phyloP scores from a whole-genome alignment of 805 yeast genomes.

The Starmerella etchellsii region DNA sequence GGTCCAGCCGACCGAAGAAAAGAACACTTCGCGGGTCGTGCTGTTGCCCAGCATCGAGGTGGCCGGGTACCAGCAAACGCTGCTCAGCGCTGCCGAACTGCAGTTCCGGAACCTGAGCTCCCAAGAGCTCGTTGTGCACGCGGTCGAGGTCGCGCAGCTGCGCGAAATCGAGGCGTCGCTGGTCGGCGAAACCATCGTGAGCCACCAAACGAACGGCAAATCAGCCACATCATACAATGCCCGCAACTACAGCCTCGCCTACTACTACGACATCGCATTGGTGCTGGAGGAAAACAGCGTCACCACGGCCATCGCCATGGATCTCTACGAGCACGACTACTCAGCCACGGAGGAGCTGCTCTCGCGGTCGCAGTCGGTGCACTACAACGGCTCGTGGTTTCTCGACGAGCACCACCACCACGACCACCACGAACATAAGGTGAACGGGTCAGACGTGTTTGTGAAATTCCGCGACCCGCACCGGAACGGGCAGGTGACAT shows the following conservation, averaged over 20 bases:
- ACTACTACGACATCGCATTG: constrained; percentile 2
- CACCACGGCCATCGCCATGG: constrained; percentile 1
- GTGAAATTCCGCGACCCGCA: constrained; percentile 7
- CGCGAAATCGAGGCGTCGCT: not conserved
- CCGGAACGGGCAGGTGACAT: not conserved
- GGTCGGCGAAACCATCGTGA: constrained; percentile 3
- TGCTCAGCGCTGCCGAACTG: constrained; percentile 6
- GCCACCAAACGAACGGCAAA: constrained; percentile 1
- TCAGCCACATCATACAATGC: not conserved
- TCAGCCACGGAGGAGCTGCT: constrained; percentile 2
- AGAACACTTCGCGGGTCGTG: constrained; percentile 3
- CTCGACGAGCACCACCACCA: not conserved
- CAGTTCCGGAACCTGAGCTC: not conserved
- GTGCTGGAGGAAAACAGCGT: constrained; percentile 1
- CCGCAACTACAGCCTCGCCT: not conserved
- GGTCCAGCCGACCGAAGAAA: constrained; percentile 11
- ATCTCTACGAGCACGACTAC: not conserved
- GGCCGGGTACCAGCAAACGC: constrained; percentile 1
- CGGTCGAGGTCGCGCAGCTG: constrained; percentile 5
- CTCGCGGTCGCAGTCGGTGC: constrained; percentile 1
- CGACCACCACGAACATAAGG: not conserved
- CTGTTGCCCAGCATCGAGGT: constrained; percentile 2
- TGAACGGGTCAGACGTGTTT: constrained; percentile 9
- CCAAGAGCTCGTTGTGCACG: not conserved
- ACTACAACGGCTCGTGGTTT: constrained; percentile 12